A percentile compares a stretch with the other conserved stretches of the same genome.
Conservation (phyloP, 202 grass and related monocot genomes). For the Setaria viridis region DNA sequence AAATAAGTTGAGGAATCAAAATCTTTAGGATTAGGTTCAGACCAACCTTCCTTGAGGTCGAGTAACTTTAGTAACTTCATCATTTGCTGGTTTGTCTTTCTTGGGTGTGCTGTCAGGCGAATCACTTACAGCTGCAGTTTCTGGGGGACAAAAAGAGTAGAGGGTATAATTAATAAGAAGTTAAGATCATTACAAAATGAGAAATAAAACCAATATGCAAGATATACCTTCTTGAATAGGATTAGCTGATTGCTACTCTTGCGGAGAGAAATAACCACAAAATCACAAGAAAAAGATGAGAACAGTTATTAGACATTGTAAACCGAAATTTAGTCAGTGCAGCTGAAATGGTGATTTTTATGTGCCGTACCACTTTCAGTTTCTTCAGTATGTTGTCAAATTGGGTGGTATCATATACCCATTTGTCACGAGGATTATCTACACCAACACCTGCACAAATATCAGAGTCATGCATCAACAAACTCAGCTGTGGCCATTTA, state of each 20-base stretch:
- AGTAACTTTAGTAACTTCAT: constrained; percentile 66
- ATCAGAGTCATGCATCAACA: background rate
- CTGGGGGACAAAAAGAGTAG: constrained; percentile 34
- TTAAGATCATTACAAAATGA: background rate
- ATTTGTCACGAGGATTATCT: constrained; percentile 80
- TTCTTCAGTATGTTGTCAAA: constrained; percentile 98
- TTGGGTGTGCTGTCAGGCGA: constrained; percentile 50
- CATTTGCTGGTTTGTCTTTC: constrained; percentile 60
- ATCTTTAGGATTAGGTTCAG: constrained; percentile 7
- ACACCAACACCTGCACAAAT: constrained; percentile 74
- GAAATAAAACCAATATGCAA: background rate
- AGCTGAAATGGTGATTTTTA: constrained; percentile 20
- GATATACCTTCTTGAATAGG: constrained; percentile 74
- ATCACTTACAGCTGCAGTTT: constrained; percentile 53
- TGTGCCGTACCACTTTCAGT: constrained; percentile 78
- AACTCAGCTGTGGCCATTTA: background rate
- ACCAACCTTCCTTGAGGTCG: constrained; percentile 90
- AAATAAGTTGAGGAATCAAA: background rate
- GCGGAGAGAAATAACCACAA: background rate
- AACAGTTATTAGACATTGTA: constrained; percentile 27
- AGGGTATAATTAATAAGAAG: background rate
- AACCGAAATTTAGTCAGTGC: background rate
- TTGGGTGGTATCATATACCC: constrained; percentile 89
- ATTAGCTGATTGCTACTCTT: constrained; percentile 70
- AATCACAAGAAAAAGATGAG: background rate